These are phyloP conservation scores for Citrus mangshanensis DNA, from an alignment of 345 rosid species.

Conservation along the genomic window DNA sequence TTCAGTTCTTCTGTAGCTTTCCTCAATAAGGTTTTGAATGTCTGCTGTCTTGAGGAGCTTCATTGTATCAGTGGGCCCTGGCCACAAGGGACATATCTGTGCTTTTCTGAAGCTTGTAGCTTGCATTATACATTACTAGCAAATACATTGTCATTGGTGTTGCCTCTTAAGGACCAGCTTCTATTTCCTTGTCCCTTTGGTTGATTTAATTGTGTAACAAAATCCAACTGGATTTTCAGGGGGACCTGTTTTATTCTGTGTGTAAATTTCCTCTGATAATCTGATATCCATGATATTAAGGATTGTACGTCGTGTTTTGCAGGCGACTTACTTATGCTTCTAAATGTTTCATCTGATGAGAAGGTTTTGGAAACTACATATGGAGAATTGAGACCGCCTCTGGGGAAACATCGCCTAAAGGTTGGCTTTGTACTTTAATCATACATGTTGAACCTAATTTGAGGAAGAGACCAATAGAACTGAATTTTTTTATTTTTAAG, in stretches of 20 bases:
- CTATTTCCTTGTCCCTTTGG: background rate
- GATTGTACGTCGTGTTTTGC: conserved; percentile 22
- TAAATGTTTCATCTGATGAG: conserved; percentile 75
- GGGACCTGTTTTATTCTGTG: background rate
- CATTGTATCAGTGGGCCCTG: background rate
- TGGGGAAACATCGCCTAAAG: conserved; percentile 97
- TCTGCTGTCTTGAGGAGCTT: background rate
- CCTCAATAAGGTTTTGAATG: background rate
- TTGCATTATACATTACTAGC: background rate
- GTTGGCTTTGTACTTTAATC: conserved; percentile 31
- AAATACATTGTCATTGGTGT: background rate
- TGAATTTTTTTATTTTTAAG: background rate
- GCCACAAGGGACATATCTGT: background rate
- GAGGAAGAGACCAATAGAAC: background rate
- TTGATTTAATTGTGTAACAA: background rate
- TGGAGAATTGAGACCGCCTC: conserved; percentile 95
- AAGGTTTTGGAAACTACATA: conserved; percentile 84
- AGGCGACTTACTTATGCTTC: conserved; percentile 76
- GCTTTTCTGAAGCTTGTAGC: background rate
- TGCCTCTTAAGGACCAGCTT: background rate
- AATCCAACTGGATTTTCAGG: background rate
- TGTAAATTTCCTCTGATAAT: background rate
- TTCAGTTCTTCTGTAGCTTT: background rate
- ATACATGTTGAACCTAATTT: background rate
- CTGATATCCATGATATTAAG: conserved; percentile 7